Evolutionary conservation across 192 early-diverging fungal species (phyloP).

Genomic region (Coemansia sp.): DNA sequence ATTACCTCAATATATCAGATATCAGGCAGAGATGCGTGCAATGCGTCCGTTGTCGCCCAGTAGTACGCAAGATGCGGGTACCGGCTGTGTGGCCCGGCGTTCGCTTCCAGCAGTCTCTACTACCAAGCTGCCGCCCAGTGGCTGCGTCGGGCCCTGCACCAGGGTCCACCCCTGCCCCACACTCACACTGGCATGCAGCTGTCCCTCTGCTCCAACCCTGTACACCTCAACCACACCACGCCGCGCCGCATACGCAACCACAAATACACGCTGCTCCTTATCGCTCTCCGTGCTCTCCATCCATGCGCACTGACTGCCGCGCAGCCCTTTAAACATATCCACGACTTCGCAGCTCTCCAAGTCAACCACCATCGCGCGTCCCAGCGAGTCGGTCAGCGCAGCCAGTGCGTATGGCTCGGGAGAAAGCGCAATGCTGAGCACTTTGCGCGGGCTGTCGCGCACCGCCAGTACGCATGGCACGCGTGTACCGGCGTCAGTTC

Average conservation of each 20-base stretch:
- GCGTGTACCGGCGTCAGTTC: slow-evolving; percentile 16
- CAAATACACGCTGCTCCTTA: slow-evolving; percentile 12
- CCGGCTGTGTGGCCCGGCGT: slow-evolving; percentile 19
- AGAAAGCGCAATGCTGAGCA: slow-evolving; percentile 38
- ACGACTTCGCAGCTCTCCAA: slow-evolving; percentile 38
- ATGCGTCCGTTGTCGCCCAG: slow-evolving; percentile 21
- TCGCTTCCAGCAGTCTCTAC: slow-evolving; percentile 22
- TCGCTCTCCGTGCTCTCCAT: slow-evolving; percentile 15
- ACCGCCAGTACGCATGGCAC: slow-evolving; percentile 39
- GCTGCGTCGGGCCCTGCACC: slow-evolving; percentile 46
- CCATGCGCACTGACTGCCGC: slow-evolving; percentile 52
- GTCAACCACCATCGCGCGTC: slow-evolving; percentile 36
- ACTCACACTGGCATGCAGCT: slow-evolving; percentile 25
- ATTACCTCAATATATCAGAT: not conserved
- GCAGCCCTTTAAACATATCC: slow-evolving; percentile 48
- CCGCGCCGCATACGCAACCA: slow-evolving; percentile 31
- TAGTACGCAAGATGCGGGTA: slow-evolving; percentile 28
- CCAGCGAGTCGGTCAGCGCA: slow-evolving; percentile 43
- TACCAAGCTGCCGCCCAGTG: slow-evolving; percentile 42
- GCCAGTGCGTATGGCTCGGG: slow-evolving; percentile 30
- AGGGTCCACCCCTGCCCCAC: slow-evolving; percentile 39
- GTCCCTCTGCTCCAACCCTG: slow-evolving; percentile 24
- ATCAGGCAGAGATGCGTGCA: slow-evolving; percentile 7
- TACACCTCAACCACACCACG: slow-evolving; percentile 38
- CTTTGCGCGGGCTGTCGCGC: slow-evolving; percentile 40